These are phyloP conservation scores for Macadamia integrifolia DNA, from an alignment of 164 flowering plant genomes.

Conservation along the genomic window DNA sequence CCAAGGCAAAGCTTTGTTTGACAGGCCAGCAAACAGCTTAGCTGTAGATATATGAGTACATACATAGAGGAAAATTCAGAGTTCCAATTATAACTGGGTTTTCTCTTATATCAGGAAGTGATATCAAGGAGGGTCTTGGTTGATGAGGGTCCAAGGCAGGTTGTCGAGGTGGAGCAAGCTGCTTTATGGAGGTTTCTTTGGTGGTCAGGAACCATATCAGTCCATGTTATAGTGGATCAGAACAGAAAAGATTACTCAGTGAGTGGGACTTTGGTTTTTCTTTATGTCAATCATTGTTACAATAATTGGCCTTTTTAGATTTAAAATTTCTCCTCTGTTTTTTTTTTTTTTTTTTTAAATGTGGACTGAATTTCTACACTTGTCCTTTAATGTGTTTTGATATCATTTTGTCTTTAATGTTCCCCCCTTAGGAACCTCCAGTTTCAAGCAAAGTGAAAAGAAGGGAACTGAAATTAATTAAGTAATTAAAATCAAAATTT, in stretches of 20 bases:
- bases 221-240: conserved; percentile 93
- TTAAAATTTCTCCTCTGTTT: too few relatives aligned
- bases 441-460: too few relatives aligned
- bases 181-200: conserved; percentile 94
- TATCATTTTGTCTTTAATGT: too few relatives aligned
- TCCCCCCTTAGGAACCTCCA: too few relatives aligned
- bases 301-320: not conserved
- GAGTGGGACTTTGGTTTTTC: conserved; percentile 16
- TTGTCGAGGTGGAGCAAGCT: conserved; percentile 92
- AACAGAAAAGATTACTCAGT: conserved; percentile 79
- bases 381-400: too few relatives aligned
- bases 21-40: too few relatives aligned
- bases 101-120: conserved; percentile 1
- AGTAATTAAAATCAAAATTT: too few relatives aligned
- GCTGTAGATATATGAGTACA: too few relatives aligned
- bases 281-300: not conserved
- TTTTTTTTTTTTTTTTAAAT: not conserved
- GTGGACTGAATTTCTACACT: not conserved
- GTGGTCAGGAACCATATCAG: conserved; percentile 91
- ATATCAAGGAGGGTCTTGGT: conserved; percentile 64
- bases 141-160: conserved; percentile 90
- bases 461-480: too few relatives aligned
- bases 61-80: not conserved
- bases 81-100: conserved; percentile 9
- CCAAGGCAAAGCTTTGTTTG: too few relatives aligned